A percentile compares a stretch with the other conserved stretches of the same genome.
Evolutionary conservation across 306 rosid species (phyloP).

Genomic region (Carpinus viminea): DNA sequence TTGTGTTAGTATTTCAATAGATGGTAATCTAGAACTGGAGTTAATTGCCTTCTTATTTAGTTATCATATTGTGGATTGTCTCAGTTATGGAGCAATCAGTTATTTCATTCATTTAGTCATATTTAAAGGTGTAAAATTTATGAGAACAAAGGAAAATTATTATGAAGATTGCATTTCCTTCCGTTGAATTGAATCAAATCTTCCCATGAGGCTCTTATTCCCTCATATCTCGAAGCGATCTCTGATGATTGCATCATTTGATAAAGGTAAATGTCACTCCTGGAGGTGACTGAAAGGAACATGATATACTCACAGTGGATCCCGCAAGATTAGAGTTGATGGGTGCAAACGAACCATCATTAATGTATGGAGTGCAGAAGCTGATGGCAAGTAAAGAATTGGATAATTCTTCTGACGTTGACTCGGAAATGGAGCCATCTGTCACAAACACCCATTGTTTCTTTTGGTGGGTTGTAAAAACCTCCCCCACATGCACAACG

Average conservation of each 20-base stretch:
- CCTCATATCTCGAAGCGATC: not conserved
- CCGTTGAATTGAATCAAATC: not conserved
- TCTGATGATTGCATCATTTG: not conserved
- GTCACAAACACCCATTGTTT: slow-evolving; percentile 91
- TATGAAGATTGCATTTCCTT: not conserved
- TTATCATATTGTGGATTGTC: not conserved
- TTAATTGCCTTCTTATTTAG: not conserved
- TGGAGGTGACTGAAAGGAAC: slow-evolving; percentile 15
- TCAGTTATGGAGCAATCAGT: not conserved
- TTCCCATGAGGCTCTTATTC: not conserved
- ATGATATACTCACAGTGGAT: slow-evolving; percentile 52
- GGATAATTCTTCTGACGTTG: slow-evolving; percentile 38
- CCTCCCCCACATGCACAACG: slow-evolving; percentile 79
- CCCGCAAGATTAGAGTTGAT: slow-evolving; percentile 70
- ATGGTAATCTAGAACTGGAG: not conserved
- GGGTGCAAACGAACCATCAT: slow-evolving; percentile 53
- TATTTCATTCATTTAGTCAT: not conserved
- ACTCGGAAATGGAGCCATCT: slow-evolving; percentile 63
- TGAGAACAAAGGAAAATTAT: not conserved
- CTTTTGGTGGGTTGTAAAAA: slow-evolving; percentile 51
- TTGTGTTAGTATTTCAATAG: not conserved
- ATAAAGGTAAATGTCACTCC: not conserved
- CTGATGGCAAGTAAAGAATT: slow-evolving; percentile 77
- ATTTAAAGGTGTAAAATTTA: not conserved
- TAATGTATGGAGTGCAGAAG: slow-evolving; percentile 60